A percentile compares a stretch with the other conserved stretches of the same genome.
These are phyloP conservation scores for Microdochium paspali DNA, from an alignment of 2,329 filamentous ascomycete genomes.

Conservation along the genomic window DNA sequence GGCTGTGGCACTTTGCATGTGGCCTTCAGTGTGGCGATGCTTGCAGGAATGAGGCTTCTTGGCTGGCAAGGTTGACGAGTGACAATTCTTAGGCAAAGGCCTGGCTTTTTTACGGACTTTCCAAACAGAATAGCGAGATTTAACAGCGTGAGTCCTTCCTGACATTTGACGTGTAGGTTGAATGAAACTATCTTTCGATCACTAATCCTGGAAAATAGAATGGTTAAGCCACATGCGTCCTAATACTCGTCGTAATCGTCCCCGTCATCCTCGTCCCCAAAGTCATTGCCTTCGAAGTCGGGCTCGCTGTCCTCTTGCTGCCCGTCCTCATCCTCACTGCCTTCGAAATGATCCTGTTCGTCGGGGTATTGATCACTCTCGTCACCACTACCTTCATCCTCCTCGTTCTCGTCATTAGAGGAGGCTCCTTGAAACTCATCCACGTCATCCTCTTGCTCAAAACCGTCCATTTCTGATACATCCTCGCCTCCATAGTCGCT, in stretches of 20 bases:
- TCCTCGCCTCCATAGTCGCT: not conserved
- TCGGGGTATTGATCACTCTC: not conserved
- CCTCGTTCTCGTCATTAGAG: no score
- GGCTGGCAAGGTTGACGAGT: not conserved
- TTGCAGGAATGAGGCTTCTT: not conserved
- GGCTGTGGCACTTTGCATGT: not conserved
- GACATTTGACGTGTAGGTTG: not conserved
- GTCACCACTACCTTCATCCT: no score
- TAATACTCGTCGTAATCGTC: not conserved
- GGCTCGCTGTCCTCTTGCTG: not conserved
- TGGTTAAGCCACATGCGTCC: not conserved
- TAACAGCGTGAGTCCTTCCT: not conserved
- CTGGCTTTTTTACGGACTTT: not conserved
- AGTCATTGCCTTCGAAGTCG: not conserved
- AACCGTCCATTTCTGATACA: no score
- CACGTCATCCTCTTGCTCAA: no score
- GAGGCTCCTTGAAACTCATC: no score
- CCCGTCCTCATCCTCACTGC: not conserved
- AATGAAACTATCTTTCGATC: not conserved
- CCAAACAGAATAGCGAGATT: not conserved
- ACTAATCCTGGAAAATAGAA: not conserved
- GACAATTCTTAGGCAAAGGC: not conserved
- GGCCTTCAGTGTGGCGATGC: not conserved
- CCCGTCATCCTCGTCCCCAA: not conserved
- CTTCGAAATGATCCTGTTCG: not conserved